Conservation (phyloP, 345 rosid species). For the Euphorbia tirucalli region DNA sequence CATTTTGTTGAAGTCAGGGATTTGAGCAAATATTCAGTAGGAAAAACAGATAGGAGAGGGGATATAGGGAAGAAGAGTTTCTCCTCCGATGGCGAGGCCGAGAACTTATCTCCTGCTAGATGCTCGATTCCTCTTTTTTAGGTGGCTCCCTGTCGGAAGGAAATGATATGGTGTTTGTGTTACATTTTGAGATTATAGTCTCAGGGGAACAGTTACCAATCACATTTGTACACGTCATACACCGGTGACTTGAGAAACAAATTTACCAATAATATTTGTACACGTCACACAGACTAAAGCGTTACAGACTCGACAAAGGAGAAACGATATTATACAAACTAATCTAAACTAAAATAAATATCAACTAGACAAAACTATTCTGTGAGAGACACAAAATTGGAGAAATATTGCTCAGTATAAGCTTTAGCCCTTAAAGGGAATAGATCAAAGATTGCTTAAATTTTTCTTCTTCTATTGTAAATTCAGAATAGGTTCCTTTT, state of each 20-base stretch:
- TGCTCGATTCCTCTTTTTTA: not conserved
- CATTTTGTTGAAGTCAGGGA: not conserved
- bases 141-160: constrained; percentile 13
- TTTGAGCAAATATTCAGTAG: not conserved
- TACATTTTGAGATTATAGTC: not conserved
- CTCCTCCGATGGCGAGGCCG: constrained; percentile 17
- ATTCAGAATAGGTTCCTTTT: too few relatives aligned
- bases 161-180: not conserved
- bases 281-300: too few relatives aligned
- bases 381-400: too few relatives aligned
- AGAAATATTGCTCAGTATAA: too few relatives aligned
- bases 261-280: too few relatives aligned
- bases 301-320: too few relatives aligned
- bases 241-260: not conserved
- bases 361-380: too few relatives aligned
- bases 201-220: not conserved
- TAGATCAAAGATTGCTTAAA: too few relatives aligned
- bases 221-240: not conserved
- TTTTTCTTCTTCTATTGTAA: too few relatives aligned
- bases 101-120: not conserved
- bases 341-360: too few relatives aligned
- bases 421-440: too few relatives aligned
- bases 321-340: too few relatives aligned
- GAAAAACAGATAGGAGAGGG: not conserved
- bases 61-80: not conserved